Evolutionary conservation across 129 eudicot genomes (phyloP).

Genomic region (Tagetes erecta): DNA sequence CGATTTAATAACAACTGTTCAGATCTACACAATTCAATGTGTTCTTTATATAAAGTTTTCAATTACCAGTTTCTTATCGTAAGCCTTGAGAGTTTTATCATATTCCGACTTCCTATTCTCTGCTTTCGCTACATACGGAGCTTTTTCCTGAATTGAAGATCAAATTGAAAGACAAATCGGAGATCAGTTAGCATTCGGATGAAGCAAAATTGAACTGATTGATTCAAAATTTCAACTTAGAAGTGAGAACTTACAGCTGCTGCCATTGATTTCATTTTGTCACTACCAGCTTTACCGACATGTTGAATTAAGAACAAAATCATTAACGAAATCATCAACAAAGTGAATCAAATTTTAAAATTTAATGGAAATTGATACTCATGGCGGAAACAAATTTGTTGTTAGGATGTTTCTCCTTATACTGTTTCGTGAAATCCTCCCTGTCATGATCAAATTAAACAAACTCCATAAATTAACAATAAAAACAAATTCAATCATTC

Average conservation of each 20-base stretch:
- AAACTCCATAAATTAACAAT: too few relatives aligned
- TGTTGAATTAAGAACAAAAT: neutral
- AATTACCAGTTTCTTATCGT: slow-evolving; percentile 30
- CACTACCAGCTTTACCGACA: slow-evolving; percentile 85
- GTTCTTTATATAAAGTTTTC: too few relatives aligned
- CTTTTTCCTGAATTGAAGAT: too few relatives aligned
- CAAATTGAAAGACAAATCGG: neutral
- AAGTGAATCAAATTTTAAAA: neutral
- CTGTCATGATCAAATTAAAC: slow-evolving; percentile 1
- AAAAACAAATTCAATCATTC: too few relatives aligned
- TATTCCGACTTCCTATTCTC: too few relatives aligned
- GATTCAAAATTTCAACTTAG: too few relatives aligned
- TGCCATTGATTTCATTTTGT: slow-evolving; percentile 63
- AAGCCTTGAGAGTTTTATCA: too few relatives aligned
- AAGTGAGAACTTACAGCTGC: slow-evolving; percentile 45
- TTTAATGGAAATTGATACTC: slow-evolving; percentile 9
- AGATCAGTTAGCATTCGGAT: neutral
- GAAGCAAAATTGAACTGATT: neutral
- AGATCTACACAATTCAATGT: neutral
- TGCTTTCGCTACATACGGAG: too few relatives aligned
- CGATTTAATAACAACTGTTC: neutral
- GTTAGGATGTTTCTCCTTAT: neutral
- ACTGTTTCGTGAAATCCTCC: slow-evolving; percentile 42
- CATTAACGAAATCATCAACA: too few relatives aligned
- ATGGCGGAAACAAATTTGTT: slow-evolving; percentile 38